Evolutionary conservation across 2,329 filamentous ascomycete species (phyloP), one percentile per base, ranked within the genome.

Genomic region (Calonectria henricotiae): DNA sequence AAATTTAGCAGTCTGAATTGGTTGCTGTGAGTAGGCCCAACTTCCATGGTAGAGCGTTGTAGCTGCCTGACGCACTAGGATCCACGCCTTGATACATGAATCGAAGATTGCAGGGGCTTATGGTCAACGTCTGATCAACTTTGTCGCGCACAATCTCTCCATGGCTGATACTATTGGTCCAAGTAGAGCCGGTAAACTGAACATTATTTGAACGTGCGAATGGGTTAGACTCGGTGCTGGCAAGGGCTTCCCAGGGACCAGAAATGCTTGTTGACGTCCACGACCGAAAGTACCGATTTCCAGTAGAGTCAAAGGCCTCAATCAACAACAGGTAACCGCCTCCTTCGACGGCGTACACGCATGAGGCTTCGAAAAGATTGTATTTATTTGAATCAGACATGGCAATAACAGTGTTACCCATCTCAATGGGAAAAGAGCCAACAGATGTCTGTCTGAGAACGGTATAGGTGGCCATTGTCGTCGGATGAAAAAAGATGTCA

Each of bases 391-490:
- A 41, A 41, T 61, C 64, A 9, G 64, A 66, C 41, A 66, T 49
- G 13, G 64, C 30, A 49, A 66, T 66, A 5, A 66, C 54, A 3
- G 64, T 66, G n/a, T 66, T 30, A 2, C 39, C 20, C 43, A 66
- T 61, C 2, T 54, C 64, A 37, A 25, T 61, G 17, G 64, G 64
- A 25, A 66, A 66, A 9, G 32, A 49, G 9, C 12, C 4, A n/a
- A 66, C 23, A 0, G 64, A 47, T 5, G 64, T 66, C 11, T 5
- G 64, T 66, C 11, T 49, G 43, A 12, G 64, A 39, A 32, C 64
- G 64, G n/a, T 66, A 66, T 2, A 66, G 43, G 13, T 66, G 54
- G 32, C 64, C 64, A 17, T 66, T 66, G 17, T 66, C 64, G 9
- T 66, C 64, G 32, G 64, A 66, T 4, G 64, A 66, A 17, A 66